Conservation (phyloP, 768 basidiomycete species). For the Hygrophoropsis aurantiaca region DNA sequence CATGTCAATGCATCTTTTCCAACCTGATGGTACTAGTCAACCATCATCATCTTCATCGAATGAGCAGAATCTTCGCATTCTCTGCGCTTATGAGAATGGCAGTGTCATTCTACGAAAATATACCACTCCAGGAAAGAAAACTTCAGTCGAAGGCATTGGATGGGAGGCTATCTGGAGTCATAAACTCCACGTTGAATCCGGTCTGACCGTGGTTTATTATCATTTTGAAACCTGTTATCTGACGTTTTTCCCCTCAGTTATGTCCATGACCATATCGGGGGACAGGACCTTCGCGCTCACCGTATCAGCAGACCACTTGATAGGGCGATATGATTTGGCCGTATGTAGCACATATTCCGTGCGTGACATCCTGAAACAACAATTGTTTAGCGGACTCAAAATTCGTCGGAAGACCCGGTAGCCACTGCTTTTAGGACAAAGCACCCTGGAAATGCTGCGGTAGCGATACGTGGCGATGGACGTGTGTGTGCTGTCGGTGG, state of each 20-base stretch:
- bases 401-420: conserved; percentile 17
- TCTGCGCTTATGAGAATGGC: conserved; percentile 86
- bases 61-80: conserved; percentile 50
- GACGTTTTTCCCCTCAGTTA: conserved; percentile 47
- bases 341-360: conserved; percentile 31
- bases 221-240: background rate
- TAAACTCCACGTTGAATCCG: conserved; percentile 70
- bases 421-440: conserved; percentile 56
- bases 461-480: conserved; percentile 76
- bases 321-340: conserved; percentile 62
- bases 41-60: conserved; percentile 30
- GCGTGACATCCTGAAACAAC: background rate
- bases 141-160: conserved; percentile 63
- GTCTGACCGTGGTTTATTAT: conserved; percentile 37
- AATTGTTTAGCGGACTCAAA: no score
- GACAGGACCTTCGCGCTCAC: conserved; percentile 64
- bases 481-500: conserved; percentile 85
- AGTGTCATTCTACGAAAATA: conserved; percentile 71
- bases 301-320: conserved; percentile 82
- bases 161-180: conserved; percentile 72
- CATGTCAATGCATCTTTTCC: conserved; percentile 81
- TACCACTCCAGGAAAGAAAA: conserved; percentile 32
- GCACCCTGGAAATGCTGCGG: conserved; percentile 73
- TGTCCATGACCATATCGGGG: conserved; percentile 77
- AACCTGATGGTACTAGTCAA: conserved; percentile 16